Base-by-base conservation (phyloP, 768 basidiomycete species). In the Tremella mesenterica region DNA sequence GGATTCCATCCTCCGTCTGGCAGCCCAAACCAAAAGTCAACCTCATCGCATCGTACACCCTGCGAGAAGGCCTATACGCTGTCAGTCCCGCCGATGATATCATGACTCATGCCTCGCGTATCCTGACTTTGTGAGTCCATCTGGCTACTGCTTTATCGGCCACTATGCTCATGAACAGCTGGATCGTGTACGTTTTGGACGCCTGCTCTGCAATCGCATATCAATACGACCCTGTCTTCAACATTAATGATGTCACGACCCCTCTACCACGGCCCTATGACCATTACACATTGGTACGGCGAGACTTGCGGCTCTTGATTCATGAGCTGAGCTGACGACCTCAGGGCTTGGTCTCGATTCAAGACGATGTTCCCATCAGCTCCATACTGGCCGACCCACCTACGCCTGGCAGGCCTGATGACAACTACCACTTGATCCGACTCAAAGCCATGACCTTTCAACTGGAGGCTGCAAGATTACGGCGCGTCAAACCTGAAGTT, bases 161-260 rank as follows among this genome's bases (percentile, higher is more conserved):
- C 25, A 13, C 16, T 29, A 16, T 27, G 30, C 39, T 41, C 16
- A 27, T 29, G 7, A 16, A 7, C 23, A 65, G 63, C 50, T 65
- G 63, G 63, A 33, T 45, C n/a, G 53, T 61, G 10, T 65, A 44
- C 38, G 46, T 51, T 14, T 26, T 56, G 28, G 63, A 65, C 39
- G 33, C 53, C 12, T 61, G 54, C 7, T 48, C 58, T 0, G 31
- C 60, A 12, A 57, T 60, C 18, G 57, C 60, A 0, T 57, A 51
- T 38, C 27, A 48, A n/a, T 65, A 57, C 60, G 54, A 59, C 6
- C 45, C 56, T 7, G 50, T 38, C 0, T 55, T 65, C 26, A 41
- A 44, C 16, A n/a, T 34, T 16, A 43, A 57, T 23, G 52, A 56
- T 18, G 56, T 65, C 9, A 50, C 30, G 3, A 65, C 63, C n/a